phyloP scores from a whole-genome alignment of 805 yeast species.

The Clavispora carvajalis region DNA sequence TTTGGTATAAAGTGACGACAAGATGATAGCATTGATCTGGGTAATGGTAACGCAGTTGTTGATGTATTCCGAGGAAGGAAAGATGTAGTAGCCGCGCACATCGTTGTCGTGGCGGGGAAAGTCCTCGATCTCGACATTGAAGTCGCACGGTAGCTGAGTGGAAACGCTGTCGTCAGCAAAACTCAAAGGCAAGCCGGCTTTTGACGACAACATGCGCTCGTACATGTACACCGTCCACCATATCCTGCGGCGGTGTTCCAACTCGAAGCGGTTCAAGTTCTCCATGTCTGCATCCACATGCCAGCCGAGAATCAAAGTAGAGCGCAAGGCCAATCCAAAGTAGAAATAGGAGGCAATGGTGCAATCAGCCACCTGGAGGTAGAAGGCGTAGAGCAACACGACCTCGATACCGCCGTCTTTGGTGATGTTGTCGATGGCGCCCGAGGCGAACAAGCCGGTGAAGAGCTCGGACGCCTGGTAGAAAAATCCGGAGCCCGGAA shows the following conservation, averaged over 20 bases:
- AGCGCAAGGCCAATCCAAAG: constrained; percentile 69
- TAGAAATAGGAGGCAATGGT: constrained; percentile 78
- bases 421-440: constrained; percentile 73
- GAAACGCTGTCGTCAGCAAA: constrained; percentile 79
- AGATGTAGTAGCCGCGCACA: constrained; percentile 59
- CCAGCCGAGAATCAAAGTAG: constrained; percentile 69
- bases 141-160: constrained; percentile 69
- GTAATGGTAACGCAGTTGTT: constrained; percentile 74
- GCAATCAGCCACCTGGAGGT: constrained; percentile 78
- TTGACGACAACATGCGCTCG: constrained; percentile 72
- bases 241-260: constrained; percentile 46
- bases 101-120: constrained; percentile 41
- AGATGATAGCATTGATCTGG: constrained; percentile 68
- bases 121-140: constrained; percentile 47
- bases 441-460: constrained; percentile 71
- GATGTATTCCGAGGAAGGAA: constrained; percentile 74
- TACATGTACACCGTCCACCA: constrained; percentile 50
- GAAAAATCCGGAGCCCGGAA: constrained; percentile 78
- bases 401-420: constrained; percentile 80
- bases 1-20: constrained; percentile 64
- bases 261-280: constrained; percentile 43
- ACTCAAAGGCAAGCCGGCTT: constrained; percentile 74
- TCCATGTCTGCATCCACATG: constrained; percentile 80
- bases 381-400: constrained; percentile 67
- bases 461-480: constrained; percentile 75